Base-by-base conservation (phyloP, 164 flowering plant genomes). In the Chimonanthus praecox region DNA sequence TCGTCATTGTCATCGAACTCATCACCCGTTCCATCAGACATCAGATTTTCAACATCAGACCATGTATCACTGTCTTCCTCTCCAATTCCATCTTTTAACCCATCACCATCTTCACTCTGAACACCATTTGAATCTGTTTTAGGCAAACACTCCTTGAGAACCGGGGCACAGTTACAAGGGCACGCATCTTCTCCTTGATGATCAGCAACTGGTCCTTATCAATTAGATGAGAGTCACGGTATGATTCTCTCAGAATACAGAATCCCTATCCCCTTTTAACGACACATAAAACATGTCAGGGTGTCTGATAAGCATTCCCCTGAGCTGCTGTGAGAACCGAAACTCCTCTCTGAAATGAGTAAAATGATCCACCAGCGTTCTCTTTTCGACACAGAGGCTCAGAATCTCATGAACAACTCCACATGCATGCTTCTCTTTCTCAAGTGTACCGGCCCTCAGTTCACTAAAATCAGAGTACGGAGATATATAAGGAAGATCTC, bases 261-360 rank as follows among this genome's bases (percentile, higher is more conserved):
- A 92, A 80, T 93, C 97, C 74, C 99, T 86, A 8, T 88, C 94
- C 49, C 99, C 99, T 78, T 94, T 96, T 82, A 93, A 73, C 0
- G 97, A 92, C 61, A 96, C 92, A 79, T 96, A 96, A 62, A 94
- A 96, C 97, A 96, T 84, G 77, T 94, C 99, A 3, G 97, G 97
- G 72, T 96, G 99, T 75, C 97, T 85, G 71, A 92, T 88, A 73
- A 96, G 80, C 98, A 94, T 93, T 65, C 95, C 97, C 71, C 98
- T 84, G 20, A 94, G 78, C 83, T 92, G 97, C 83, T 96, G 97
- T 18, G 99, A 90, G 81, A 96, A 90, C 74, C 94, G 83, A 64
- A 92, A 96, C 79, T 96, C 99, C 77, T 92, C 97, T 63, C 99
- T 76, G 74, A 96, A 96, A 82, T 93, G 98, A 50, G 97, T 94